Conservation (phyloP, 176 grass and related monocot genomes). For the Oryza meyeriana region DNA sequence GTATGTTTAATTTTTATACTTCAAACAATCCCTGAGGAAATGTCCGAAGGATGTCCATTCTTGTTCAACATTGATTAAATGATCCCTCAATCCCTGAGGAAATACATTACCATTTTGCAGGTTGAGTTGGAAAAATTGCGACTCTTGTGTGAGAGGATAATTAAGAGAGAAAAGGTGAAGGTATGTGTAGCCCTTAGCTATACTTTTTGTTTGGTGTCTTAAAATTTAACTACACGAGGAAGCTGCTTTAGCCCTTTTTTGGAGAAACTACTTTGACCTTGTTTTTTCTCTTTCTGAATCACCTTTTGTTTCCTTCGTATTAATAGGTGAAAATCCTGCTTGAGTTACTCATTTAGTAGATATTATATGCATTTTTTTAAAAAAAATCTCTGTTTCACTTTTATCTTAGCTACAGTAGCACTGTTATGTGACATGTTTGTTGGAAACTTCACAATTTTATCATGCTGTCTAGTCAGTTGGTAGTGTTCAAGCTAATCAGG, state of each 20-base stretch:
- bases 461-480: background rate
- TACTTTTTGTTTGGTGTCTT: constrained; percentile 18
- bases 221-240: constrained; percentile 18
- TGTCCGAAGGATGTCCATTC: background rate
- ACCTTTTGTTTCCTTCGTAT: background rate
- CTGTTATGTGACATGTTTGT: background rate
- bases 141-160: constrained; percentile 95
- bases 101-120: constrained; percentile 47
- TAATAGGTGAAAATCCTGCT: constrained; percentile 4
- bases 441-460: background rate
- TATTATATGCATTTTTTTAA: background rate
- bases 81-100: constrained; percentile 3
- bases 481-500: background rate
- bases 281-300: background rate
- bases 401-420: background rate
- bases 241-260: background rate
- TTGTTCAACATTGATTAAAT: constrained; percentile 22
- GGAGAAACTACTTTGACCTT: background rate
- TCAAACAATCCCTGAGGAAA: background rate
- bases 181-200: constrained; percentile 36
- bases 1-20: background rate
- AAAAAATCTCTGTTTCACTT: background rate
- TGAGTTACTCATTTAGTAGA: constrained; percentile 19
- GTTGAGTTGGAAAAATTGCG: constrained; percentile 92
- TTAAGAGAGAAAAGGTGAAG: constrained; percentile 97